phyloP scores from a whole-genome alignment of 495 filamentous ascomycete genomes.

The Neurospora pannonica region DNA sequence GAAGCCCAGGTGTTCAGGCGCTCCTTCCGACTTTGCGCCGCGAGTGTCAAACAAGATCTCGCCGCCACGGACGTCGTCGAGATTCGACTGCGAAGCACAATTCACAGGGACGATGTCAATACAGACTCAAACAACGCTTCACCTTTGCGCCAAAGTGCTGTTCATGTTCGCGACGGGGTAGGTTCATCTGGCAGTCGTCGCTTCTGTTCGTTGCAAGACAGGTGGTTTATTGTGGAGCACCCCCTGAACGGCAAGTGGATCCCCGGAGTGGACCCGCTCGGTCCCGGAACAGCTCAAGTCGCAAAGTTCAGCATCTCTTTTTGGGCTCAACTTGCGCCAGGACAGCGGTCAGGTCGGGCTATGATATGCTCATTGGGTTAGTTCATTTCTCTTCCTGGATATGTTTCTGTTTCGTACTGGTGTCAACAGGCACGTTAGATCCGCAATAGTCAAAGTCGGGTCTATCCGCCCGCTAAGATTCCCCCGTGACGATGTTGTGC shows the following conservation, averaged over 20 bases:
- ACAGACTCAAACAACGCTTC: not conserved
- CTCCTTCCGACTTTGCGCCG: not conserved
- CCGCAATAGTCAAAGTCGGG: not conserved
- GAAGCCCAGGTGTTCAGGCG: not conserved
- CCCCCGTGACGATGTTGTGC: not conserved
- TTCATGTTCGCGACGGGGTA: not conserved
- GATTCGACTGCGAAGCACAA: not conserved
- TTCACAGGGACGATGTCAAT: not conserved
- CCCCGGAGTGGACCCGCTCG: not conserved
- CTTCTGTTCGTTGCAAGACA: too few relatives aligned
- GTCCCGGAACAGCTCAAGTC: not conserved
- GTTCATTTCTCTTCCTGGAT: not conserved
- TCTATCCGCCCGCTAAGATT: not conserved
- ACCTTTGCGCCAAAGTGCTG: not conserved
- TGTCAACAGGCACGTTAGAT: not conserved
- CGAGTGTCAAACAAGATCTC: not conserved
- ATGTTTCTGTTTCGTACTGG: not conserved
- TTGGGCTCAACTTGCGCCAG: not conserved
- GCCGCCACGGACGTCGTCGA: not conserved
- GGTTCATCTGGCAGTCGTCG: not conserved
- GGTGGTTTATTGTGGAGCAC: not conserved
- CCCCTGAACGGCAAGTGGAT: not conserved
- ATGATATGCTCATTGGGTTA: not conserved
- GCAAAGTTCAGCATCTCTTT: not conserved
- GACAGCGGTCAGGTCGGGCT: not conserved